phyloP scores from a whole-genome alignment of 2,329 filamentous ascomycete genomes.

The Colletotrichum sp. region DNA sequence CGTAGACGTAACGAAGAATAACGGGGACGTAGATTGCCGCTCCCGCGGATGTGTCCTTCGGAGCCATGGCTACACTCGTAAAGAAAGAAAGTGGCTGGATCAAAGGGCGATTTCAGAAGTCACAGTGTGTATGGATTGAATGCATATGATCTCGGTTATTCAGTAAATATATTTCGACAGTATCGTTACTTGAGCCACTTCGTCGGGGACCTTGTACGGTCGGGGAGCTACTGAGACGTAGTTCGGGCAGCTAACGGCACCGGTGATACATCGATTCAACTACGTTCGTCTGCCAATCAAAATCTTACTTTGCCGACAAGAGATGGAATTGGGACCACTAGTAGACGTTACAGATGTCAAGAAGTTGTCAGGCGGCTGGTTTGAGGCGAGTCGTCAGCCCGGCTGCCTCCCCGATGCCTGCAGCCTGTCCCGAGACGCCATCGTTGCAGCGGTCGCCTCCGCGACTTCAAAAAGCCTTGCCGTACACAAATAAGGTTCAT shows the following conservation, averaged over 20 bases:
- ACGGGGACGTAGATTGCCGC: conserved; percentile 1
- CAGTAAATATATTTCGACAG: neutral
- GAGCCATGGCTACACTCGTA: neutral
- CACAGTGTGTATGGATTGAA: neutral
- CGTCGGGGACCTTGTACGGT: neutral
- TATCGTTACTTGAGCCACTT: neutral
- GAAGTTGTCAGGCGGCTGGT: neutral
- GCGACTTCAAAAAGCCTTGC: neutral
- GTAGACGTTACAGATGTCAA: neutral
- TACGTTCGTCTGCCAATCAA: neutral
- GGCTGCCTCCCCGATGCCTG: neutral
- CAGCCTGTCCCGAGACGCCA: neutral
- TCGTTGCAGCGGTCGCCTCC: neutral
- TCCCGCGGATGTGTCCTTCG: neutral
- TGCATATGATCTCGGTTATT: neutral
- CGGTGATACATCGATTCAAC: neutral
- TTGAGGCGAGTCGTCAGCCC: neutral
- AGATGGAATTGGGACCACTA: neutral
- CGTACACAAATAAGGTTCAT: neutral
- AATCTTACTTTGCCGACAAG: neutral
- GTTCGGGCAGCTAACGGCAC: neutral
- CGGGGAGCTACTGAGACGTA: neutral
- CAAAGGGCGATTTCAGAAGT: accelerated
- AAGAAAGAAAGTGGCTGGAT: neutral
- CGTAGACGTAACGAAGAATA: conserved; percentile 27